These are phyloP conservation scores for Thelonectria olida DNA, from an alignment of 2,329 filamentous ascomycete genomes.

Conservation along the genomic window DNA sequence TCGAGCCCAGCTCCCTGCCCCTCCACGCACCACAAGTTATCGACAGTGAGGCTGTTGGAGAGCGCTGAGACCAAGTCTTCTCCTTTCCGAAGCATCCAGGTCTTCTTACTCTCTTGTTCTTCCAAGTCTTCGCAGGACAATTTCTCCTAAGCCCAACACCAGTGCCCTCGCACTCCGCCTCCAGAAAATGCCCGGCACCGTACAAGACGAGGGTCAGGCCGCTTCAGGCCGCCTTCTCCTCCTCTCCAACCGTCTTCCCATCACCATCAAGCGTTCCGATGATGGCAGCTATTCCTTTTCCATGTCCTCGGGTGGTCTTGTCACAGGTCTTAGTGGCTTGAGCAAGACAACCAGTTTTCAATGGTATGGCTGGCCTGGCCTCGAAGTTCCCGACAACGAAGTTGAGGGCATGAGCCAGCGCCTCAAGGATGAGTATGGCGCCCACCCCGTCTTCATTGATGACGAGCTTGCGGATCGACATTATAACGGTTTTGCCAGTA, in stretches of 20 bases:
- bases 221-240: slow-evolving; percentile 73
- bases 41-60: slow-evolving; percentile 28
- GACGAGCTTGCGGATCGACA: slow-evolving; percentile 94
- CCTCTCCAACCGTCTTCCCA: slow-evolving; percentile 93
- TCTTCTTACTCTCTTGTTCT: not conserved
- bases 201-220: slow-evolving; percentile 45
- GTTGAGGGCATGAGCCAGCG: slow-evolving; percentile 77
- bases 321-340: slow-evolving; percentile 90
- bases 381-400: slow-evolving; percentile 90
- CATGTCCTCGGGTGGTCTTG: slow-evolving; percentile 96
- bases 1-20: slow-evolving; percentile 37
- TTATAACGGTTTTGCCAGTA: slow-evolving; percentile 98
- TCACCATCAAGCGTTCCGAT: slow-evolving; percentile 93
- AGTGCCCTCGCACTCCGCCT: not conserved
- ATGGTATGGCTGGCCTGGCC: slow-evolving; percentile 98
- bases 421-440: slow-evolving; percentile 87
- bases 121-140: not conserved
- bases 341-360: slow-evolving; percentile 94
- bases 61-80: slow-evolving; percentile 27
- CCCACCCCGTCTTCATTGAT: slow-evolving; percentile 91
- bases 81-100: slow-evolving; percentile 3
- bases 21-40: slow-evolving; percentile 35
- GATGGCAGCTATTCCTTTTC: slow-evolving; percentile 93
- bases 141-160: not conserved
- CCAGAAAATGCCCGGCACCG: slow-evolving; percentile 48